Conservation (phyloP, 176 grass and related monocot genomes). For the Tillandsia leiboldiana region DNA sequence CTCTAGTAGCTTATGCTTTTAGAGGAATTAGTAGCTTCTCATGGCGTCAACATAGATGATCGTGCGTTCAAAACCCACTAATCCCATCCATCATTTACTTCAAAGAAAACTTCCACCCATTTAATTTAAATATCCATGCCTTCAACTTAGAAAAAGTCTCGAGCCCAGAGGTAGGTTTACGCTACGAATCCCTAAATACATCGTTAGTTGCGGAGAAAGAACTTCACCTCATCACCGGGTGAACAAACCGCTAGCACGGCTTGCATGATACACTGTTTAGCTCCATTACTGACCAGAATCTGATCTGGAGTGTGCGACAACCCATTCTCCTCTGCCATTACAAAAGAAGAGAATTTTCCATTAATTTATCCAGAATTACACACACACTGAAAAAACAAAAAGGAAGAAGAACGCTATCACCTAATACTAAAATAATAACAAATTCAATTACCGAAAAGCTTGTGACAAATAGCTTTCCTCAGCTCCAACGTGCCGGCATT, state of each 20-base stretch:
- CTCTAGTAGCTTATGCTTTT: no score
- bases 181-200: no score
- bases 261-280: conserved; percentile 79
- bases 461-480: conserved; percentile 84
- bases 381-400: no score
- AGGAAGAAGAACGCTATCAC: neutral
- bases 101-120: no score
- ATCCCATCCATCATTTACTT: no score
- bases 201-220: no score
- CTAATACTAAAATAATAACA: neutral
- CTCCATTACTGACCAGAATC: conserved; percentile 84
- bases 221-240: conserved; percentile 69
- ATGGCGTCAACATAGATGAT: no score
- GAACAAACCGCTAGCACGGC: conserved; percentile 79
- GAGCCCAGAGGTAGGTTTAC: no score
- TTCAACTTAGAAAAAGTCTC: no score
- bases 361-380: neutral
- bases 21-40: no score
- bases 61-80: no score
- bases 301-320: conserved; percentile 56
- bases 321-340: conserved; percentile 67
- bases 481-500: conserved; percentile 78
- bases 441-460: conserved; percentile 46
- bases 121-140: no score
- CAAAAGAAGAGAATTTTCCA: conserved; percentile 6